phyloP scores from a whole-genome alignment of 2,329 filamentous ascomycete species.

The Podosphaera xanthii region DNA sequence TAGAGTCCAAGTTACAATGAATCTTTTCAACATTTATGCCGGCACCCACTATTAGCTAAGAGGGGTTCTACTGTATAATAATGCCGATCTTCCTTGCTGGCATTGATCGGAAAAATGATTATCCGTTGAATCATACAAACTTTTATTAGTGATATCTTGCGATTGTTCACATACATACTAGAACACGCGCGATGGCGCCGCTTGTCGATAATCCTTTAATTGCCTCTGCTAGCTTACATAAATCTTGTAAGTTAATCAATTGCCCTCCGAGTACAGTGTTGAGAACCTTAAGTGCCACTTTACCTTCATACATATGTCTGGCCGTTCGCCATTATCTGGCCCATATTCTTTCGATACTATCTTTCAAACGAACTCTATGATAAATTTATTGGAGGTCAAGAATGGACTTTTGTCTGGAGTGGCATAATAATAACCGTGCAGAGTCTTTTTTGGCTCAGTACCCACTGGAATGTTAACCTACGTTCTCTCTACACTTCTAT shows the following conservation, averaged over 20 bases:
- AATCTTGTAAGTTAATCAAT: constrained; percentile 28
- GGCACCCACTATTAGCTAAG: too few species aligned
- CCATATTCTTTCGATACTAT: constrained; percentile 73
- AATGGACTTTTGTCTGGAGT: constrained; percentile 95
- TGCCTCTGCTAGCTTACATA: constrained; percentile 65
- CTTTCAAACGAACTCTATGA: constrained; percentile 67
- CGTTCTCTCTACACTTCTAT: constrained; percentile 61
- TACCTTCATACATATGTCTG: constrained; percentile 74
- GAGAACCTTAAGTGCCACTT: constrained; percentile 29
- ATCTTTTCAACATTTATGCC: too few species aligned
- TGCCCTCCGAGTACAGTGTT: not conserved
- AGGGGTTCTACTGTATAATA: too few species aligned
- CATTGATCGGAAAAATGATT: not conserved
- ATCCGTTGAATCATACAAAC: not conserved
- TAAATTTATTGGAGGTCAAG: constrained; percentile 71
- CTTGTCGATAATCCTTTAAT: constrained; percentile 89
- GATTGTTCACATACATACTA: constrained; percentile 4
- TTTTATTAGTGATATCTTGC: constrained; percentile 3
- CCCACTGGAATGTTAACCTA: constrained; percentile 89
- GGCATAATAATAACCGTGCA: constrained; percentile 74
- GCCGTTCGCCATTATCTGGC: constrained; percentile 85
- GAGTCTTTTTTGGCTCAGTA: constrained; percentile 79
- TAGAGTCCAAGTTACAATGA: too few species aligned
- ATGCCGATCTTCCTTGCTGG: too few species aligned
- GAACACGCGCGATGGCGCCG: constrained; percentile 34